Evolutionary conservation across 345 rosid species (phyloP), one percentile per base, ranked within the genome.

Genomic region (Camelina neglecta): DNA sequence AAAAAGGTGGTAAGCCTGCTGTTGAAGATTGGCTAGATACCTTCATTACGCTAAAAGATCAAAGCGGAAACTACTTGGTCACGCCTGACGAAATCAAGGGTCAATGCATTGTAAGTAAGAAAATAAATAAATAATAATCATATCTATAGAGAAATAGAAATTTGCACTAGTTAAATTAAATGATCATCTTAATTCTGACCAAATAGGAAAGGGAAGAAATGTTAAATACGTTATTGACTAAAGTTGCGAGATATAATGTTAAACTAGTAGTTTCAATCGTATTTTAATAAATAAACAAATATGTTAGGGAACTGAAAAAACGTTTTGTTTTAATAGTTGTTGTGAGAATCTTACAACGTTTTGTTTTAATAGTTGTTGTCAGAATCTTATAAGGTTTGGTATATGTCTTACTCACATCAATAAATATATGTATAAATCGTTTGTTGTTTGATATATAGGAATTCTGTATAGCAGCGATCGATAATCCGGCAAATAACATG

Each of bases 401-500:
- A 10, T 39, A 10, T 39, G 4, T 39, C 8, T 11, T 3, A 11
- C 13, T 12, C 7, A 44, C n/a, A 44, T 0, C 5, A 29, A 29
- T 4, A 29, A 29, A 44, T 13, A 44, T 44, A 44, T 45, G 6
- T 6, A 15, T 47, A 15, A 47, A 47, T 6, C 16, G 20, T 47
- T 47, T n/a, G 20, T 2, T 47, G 20, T 6, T n/a, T 47, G 21
- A 20, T n/a, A 8, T 35, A 47, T 47, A 84, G 87, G 87, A 82
- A 58, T 66, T 84, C 15, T 75, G 77, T 74, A 60, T 84, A 44
- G 87, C 78, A 49, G 72, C 83, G 7, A 66, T 82, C 4, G 87
- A 84, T 67, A 84, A 84, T 66, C 85, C 87, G 26, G 77, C 82
- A 38, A 73, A 73, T 73, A 84, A 83, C 5, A 38, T 65, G 6